Evolutionary conservation across 2,329 filamentous ascomycete species (phyloP), one percentile per base, ranked within the genome.

Genomic region (Fusarium circinatum): DNA sequence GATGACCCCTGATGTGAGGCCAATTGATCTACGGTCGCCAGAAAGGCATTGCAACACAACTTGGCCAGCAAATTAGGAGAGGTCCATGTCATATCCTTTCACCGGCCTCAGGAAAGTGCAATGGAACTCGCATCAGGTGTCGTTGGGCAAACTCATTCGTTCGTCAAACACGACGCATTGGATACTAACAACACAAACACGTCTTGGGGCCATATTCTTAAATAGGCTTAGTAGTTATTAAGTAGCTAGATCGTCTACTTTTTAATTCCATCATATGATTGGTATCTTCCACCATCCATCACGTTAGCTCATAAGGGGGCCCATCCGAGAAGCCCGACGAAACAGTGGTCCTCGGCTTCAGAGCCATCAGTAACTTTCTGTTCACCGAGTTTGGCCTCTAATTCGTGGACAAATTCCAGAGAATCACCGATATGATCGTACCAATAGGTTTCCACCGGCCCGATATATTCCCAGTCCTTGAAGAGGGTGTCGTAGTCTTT

Each of bases 81-180:
- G 0, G 3, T 8, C 10, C 3, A 44, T 1, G 15, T 44, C n/a
- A 44, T 1, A 24, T 24, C 1, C 10, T 8, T 44, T 24, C 5
- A 24, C 5, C n/a, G 1, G n/a, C 1, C n/a, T 3, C 17, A 12
- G 11, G 42, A 5, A 18, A 14, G 11, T 7, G 11, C 5, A n/a
- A 45, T 5, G 17, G 24, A 26, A 45, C n/a, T 26, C n/a, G 7
- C 5, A 26, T 45, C 7, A 26, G n/a, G 42, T 45, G 0, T 26
- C 17, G 5, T 3, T 26, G 14, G 42, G 24, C 12, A 26, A 26
- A 45, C 12, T 12, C 11, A 20, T 26, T 26, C 24, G 8, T 26
- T 26, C 42, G 6, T 20, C 42, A 45, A 45, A 26, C 10, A 26
- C n/a, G n/a, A n/a, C n/a, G n/a, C n/a, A n/a, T n/a, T n/a, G n/a